Conservation (phyloP, 2,329 filamentous ascomycete species). For the Cladosporium halotolerans region DNA sequence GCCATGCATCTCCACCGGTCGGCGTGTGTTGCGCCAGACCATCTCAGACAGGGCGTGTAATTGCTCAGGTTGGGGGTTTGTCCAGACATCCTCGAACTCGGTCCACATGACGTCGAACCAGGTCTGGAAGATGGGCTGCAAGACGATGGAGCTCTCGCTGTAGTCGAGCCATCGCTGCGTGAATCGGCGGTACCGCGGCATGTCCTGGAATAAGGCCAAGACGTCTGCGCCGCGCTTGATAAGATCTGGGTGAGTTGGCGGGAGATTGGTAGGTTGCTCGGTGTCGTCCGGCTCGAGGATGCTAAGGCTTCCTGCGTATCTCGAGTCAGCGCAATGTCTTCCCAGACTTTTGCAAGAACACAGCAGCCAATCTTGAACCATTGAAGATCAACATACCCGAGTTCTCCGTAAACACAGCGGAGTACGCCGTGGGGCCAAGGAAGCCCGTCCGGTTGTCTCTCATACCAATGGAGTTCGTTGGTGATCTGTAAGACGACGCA, state of each 20-base stretch:
- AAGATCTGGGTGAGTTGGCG: constrained; percentile 24
- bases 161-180: constrained; percentile 27
- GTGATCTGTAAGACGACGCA: constrained; percentile 15
- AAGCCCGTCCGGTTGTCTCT: constrained; percentile 28
- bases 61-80: constrained; percentile 26
- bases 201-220: constrained; percentile 27
- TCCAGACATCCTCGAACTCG: constrained; percentile 25
- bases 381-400: neutral
- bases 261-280: constrained; percentile 20
- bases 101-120: constrained; percentile 33
- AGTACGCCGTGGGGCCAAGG: constrained; percentile 29
- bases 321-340: too few species aligned
- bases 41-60: constrained; percentile 34
- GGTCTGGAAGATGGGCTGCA: constrained; percentile 27
- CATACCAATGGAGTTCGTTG: constrained; percentile 22
- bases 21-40: constrained; percentile 38
- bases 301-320: constrained; percentile 17
- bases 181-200: constrained; percentile 26
- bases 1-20: constrained; percentile 31
- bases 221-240: constrained; percentile 30
- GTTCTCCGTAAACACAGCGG: constrained; percentile 30
- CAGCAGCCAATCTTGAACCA: too few species aligned
- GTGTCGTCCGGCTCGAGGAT: constrained; percentile 17
- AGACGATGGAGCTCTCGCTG: constrained; percentile 30
- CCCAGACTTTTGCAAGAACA: too few species aligned